Base-by-base conservation (phyloP, 768 basidiomycete species). In the Russula dissimulans region DNA sequence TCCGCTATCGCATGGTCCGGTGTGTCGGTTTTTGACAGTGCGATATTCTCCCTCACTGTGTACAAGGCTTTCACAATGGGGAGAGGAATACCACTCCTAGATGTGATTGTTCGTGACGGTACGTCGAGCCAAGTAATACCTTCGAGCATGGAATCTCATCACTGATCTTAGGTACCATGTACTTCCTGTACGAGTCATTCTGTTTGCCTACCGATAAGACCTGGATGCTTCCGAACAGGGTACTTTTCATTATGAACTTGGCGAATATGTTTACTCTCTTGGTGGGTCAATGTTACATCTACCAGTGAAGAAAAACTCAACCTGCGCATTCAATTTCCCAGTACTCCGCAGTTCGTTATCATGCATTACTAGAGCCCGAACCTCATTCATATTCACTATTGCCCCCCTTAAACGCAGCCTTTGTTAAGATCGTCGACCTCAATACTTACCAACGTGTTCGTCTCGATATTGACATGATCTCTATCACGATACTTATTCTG, bases 31-130 rank as follows among this genome's bases (percentile, higher is more conserved):
- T 57, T 41, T 14, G 60, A 61, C 39, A 36, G 56, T 12, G 8
- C 43, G 11, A 38, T 61, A 45, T 61, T 61, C 32, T 53, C 32
- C 12, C 56, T 61, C 34, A 61, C 60, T 17, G 17, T 61, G 18
- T 43, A 52, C 49, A 61, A 57, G 31, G 60, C 60, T 2, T 42
- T 56, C 22, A 26, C 22, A 26, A 26, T 26, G 22, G 22, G 22
- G 22, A 26, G 22, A 26, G 22, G 22, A 2, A 26, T 26, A 26
- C 22, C 22, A 26, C 22, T 26, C 22, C 22, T 26, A 2, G 22
- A 26, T 2, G 22, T 42, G 44, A 57, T 61, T 1, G 60, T 61
- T 18, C 55, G 60, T 36, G 22, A 26, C 2, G 22, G 22, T 26
- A 26, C 22, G 22, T 26, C 22, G 22, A 26, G 22, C 22, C 22